Conservation (phyloP, 1,139 yeast genomes). For the Yamadazyma buinensis region DNA sequence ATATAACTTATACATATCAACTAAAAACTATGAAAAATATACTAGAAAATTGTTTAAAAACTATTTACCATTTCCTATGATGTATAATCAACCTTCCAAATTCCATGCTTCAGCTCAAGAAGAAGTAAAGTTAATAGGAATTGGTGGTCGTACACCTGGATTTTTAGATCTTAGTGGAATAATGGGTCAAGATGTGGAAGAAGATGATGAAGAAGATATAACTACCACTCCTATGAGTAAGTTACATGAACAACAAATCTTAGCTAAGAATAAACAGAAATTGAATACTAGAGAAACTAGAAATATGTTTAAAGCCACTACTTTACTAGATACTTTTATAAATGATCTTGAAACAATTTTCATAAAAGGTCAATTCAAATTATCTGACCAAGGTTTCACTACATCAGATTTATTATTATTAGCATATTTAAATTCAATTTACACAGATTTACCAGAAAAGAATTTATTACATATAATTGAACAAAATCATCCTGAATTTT, state of each 20-base stretch:
- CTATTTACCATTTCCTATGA: constrained; percentile 78
- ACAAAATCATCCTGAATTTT: constrained; percentile 2
- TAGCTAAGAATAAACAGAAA: constrained; percentile 40
- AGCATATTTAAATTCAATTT: constrained; percentile 38
- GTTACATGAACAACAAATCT: constrained; percentile 46
- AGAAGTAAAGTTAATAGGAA: constrained; percentile 39
- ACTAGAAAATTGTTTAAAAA: constrained; percentile 59
- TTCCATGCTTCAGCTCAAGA: constrained; percentile 48
- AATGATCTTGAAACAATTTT: background rate
- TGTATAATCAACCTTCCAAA: constrained; percentile 69
- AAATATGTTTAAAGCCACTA: constrained; percentile 50
- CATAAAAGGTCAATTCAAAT: no score
- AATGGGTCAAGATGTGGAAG: background rate
- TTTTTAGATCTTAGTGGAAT: constrained; percentile 14
- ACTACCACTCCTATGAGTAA: constrained; percentile 45
- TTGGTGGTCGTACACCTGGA: constrained; percentile 28
- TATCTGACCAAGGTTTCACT: constrained; percentile 1
- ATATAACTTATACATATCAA: constrained; percentile 59
- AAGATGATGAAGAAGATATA: constrained; percentile 17
- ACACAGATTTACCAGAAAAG: constrained; percentile 40
- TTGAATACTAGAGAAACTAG: constrained; percentile 45
- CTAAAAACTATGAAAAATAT: constrained; percentile 59
- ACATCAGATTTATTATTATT: constrained; percentile 10
- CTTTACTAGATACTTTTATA: constrained; percentile 14
- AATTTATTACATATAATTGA: constrained; percentile 22